Evolutionary conservation across 805 yeast genomes (phyloP).

Genomic region (Wickerhamomyces chambardii): DNA sequence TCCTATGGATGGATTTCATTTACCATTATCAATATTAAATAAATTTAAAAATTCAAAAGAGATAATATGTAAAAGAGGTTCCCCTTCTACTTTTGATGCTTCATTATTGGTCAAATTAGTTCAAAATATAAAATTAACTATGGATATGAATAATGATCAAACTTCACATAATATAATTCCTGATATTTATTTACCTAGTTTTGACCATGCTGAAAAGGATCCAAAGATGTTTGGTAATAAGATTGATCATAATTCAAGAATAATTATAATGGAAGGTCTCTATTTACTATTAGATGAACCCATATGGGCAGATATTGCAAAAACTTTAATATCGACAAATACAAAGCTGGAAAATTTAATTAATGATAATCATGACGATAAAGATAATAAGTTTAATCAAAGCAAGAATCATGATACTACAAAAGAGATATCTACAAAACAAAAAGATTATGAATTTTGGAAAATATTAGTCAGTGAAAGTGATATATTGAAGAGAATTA

Average conservation of each 20-base stretch:
- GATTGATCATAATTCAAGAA: slow-evolving; percentile 35
- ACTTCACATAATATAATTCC: too few species aligned
- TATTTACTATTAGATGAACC: slow-evolving; percentile 52
- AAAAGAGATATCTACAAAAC: slow-evolving; percentile 8
- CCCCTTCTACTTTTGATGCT: slow-evolving; percentile 78
- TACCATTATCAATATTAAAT: slow-evolving; percentile 39
- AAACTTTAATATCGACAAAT: slow-evolving; percentile 18
- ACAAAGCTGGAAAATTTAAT: not conserved
- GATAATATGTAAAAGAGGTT: slow-evolving; percentile 67
- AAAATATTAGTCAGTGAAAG: slow-evolving; percentile 37
- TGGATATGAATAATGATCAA: slow-evolving; percentile 3
- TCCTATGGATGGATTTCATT: slow-evolving; percentile 76
- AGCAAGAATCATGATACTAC: not conserved
- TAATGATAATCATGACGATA: too few species aligned
- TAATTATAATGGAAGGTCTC: slow-evolving; percentile 69
- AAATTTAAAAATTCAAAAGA: slow-evolving; percentile 41
- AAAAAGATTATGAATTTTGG: slow-evolving; percentile 35
- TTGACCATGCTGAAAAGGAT: slow-evolving; percentile 68
- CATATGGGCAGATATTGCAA: slow-evolving; percentile 47
- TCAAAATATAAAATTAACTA: slow-evolving; percentile 7
- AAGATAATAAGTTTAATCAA: not conserved
- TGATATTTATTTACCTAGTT: slow-evolving; percentile 50
- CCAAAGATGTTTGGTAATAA: slow-evolving; percentile 49
- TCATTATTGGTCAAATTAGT: slow-evolving; percentile 6
- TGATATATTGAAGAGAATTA: slow-evolving; percentile 47